Base-by-base conservation (phyloP, 352 stramenopile genomes). In the Phytophthora fragariae region DNA sequence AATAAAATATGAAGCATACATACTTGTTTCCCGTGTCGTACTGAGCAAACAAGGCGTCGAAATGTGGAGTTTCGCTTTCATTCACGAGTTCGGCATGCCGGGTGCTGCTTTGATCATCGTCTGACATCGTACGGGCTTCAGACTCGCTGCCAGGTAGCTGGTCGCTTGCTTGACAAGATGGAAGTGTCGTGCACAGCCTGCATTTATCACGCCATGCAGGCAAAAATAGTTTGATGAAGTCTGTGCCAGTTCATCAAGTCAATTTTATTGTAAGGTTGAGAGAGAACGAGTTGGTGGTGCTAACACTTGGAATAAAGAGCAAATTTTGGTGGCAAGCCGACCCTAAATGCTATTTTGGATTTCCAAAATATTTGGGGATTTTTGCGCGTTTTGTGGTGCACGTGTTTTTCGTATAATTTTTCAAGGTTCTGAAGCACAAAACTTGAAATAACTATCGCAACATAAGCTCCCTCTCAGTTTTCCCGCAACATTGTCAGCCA, bases 51-150 rank as follows among this genome's bases (percentile, higher is more conserved):
- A 93, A 62, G 11, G 61, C 73, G 39, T 92, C 86, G 50, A 93
- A 93, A 65, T 87, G 82, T n/a, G 82, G 80, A 11, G 81, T 90
- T 60, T 92, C 83, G 57, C 84, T 90, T 37, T 72, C 72, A 31
- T 75, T 75, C 31, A 49, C 41, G 8, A 59, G 55, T 53, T 85
- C 77, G 4, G 65, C 67, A 24, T 75, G 63, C 1, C 73, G 75
- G 50, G 73, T 60, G 15, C 76, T 65, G 46, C 77, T 67, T 56
- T 76, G 64, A 46, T 75, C 56, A 27, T 73, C 49, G 50, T 84
- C 76, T 19, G 65, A 57, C 73, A 85, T 84, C 21, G 61, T 72
- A 7, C 5, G 10, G 15, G 14, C 12, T 60, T 57, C n/a, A 31
- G 41, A 31, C 21, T 66, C 49, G 14, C 33, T 35, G 3, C 33